These are phyloP conservation scores for Hawksworthiomyces lignivorus DNA, from an alignment of 2,329 filamentous ascomycete species.

Conservation along the genomic window DNA sequence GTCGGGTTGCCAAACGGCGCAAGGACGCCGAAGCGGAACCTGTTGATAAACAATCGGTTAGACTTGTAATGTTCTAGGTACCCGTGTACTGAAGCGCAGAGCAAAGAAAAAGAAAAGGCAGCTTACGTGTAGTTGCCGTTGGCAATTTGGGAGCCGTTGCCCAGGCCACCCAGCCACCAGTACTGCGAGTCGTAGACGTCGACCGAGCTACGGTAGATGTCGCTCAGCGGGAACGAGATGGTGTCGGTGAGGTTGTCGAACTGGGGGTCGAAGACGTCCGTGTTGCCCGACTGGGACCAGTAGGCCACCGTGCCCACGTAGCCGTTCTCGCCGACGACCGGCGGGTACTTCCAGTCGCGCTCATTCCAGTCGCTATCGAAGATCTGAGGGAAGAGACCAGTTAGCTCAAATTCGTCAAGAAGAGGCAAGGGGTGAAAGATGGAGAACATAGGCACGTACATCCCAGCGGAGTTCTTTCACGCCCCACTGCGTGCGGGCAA, in stretches of 20 bases:
- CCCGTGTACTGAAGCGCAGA: too few relatives aligned
- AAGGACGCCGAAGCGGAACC: constrained; percentile 5
- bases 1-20: constrained; percentile 3
- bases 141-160: constrained; percentile 24
- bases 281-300: neutral
- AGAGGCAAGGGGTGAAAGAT: neutral
- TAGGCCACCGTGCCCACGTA: constrained; percentile 18
- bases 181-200: constrained; percentile 12
- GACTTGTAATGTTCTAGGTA: too few relatives aligned
- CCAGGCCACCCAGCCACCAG: constrained; percentile 16
- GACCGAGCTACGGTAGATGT: constrained; percentile 14
- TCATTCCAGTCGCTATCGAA: constrained; percentile 18
- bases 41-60: too few relatives aligned
- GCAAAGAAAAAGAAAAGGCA: neutral
- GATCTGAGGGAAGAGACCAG: constrained; percentile 5
- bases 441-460: constrained; percentile 13
- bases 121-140: constrained; percentile 22
- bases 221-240: constrained; percentile 14
- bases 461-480: constrained; percentile 23
- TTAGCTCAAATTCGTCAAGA: too few relatives aligned
- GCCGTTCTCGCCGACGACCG: constrained; percentile 16
- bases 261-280: neutral
- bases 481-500: constrained; percentile 9
- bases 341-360: constrained; percentile 19
- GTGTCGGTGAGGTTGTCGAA: constrained; percentile 8